phyloP scores from a whole-genome alignment of 1,284 basidiomycete species.

The Pulchroboletus neoregius region DNA sequence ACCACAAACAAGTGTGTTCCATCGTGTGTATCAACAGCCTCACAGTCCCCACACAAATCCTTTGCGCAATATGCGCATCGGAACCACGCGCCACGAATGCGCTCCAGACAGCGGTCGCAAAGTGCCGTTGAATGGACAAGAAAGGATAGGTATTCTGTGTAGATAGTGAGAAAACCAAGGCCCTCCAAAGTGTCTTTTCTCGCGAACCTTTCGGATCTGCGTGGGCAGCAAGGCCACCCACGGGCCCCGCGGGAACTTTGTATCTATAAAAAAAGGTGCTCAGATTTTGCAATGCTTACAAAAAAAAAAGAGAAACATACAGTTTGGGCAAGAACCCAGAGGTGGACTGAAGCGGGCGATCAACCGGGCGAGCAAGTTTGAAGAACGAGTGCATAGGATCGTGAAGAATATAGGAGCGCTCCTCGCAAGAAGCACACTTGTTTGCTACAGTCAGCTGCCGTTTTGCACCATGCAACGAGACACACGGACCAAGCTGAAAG shows the following conservation, averaged over 20 bases:
- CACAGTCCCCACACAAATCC: constrained; percentile 79
- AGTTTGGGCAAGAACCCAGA: constrained; percentile 66
- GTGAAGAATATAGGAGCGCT: constrained; percentile 71
- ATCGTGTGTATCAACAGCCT: constrained; percentile 76
- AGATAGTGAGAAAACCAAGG: neutral
- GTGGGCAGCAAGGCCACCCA: constrained; percentile 38
- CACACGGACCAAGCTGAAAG: constrained; percentile 60
- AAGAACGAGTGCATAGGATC: constrained; percentile 84
- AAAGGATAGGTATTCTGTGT: constrained; percentile 62
- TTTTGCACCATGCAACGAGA: neutral
- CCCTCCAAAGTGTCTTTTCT: neutral
- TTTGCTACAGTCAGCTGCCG: constrained; percentile 7
- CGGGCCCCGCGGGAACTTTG: constrained; percentile 61
- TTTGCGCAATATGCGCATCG: constrained; percentile 82
- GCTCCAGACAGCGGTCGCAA: constrained; percentile 73
- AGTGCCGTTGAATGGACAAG: constrained; percentile 65
- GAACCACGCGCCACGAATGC: constrained; percentile 80
- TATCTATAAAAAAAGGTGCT: constrained; percentile 41
- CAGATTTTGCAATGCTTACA: constrained; percentile 13
- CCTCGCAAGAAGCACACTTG: constrained; percentile 78
- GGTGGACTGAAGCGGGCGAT: constrained; percentile 60
- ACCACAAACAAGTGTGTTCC: constrained; percentile 79
- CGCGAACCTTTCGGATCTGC: constrained; percentile 58
- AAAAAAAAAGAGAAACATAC: constrained; percentile 32
- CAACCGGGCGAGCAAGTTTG: constrained; percentile 76